Evolutionary conservation across 1,139 yeast species (phyloP), one percentile per base, ranked within the genome.

Genomic region (Debaryomyces subglobosus): DNA sequence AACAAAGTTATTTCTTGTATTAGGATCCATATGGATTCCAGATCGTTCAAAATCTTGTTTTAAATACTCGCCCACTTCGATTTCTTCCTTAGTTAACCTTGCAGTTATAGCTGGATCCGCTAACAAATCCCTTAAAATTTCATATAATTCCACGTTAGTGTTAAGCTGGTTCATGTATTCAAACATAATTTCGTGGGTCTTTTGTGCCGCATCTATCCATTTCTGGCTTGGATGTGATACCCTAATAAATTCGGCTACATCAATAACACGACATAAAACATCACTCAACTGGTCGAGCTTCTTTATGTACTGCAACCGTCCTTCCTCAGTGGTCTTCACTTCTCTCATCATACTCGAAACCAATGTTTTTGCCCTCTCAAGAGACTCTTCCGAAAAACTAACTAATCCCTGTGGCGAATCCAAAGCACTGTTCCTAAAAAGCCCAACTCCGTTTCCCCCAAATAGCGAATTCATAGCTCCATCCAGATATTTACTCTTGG

Each of bases 141-240:
- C 67, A 61, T 86, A 90, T 38, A 94, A 73, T 40, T 82, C 87
- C 13, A 85, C 89, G 51, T 90, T 87, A 5, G 98, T 94, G 64
- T 94, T 94, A 43, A 94, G 74, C 51, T 87, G 82, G 66, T 91
- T 94, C 99, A 94, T 95, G 65, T 86, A 92, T 56, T 91, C 96
- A 67, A 86, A 94, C 87, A 94, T 82, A 54, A 84, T 76, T 59
- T 90, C 96, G 61, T 94, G 97, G 27, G 96, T 87, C 46, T 81
- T 78, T 60, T 94, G 97, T 0, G 99, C 97, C 1, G 94, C 95
- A 43, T 76, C 77, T 3, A 86, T 78, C 78, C 89, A 90, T 37
- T 74, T 69, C 45, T 74, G 73, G 53, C 85, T 80, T 0, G 98
- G 97, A 64, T 94, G 98, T 1, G 86, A 84, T 44, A 91, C 92